These are phyloP conservation scores for Acer negundo DNA, from an alignment of 345 rosid species.

Conservation along the genomic window DNA sequence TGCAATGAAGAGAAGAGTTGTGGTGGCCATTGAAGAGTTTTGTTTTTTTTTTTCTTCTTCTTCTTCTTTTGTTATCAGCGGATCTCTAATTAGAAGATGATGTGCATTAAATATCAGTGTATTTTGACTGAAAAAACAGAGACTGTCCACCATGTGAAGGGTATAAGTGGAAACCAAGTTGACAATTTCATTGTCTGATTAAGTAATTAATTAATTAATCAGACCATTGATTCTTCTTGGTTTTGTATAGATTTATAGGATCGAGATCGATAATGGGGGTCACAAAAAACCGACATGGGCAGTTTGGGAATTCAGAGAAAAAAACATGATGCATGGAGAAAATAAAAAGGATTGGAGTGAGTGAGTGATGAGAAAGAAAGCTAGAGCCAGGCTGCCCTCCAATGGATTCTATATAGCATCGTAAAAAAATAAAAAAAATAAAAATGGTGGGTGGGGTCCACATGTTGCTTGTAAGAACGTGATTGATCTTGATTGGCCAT, in stretches of 20 bases:
- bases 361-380: background rate
- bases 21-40: slow-evolving; percentile 34
- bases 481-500: slow-evolving; percentile 23
- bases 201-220: no score
- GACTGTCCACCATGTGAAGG: slow-evolving; percentile 15
- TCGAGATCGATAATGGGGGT: background rate
- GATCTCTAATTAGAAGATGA: slow-evolving; percentile 23
- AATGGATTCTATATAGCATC: slow-evolving; percentile 25
- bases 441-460: slow-evolving; percentile 25
- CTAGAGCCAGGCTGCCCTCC: slow-evolving; percentile 63
- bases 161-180: slow-evolving; percentile 19
- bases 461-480: slow-evolving; percentile 7
- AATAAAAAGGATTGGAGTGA: background rate
- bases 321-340: slow-evolving; percentile 24
- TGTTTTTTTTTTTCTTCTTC: no score
- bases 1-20: slow-evolving; percentile 31
- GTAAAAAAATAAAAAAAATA: background rate
- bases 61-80: background rate
- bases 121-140: slow-evolving; percentile 11
- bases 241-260: background rate
- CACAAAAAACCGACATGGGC: slow-evolving; percentile 27
- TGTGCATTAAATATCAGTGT: slow-evolving; percentile 25
- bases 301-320: slow-evolving; percentile 26
- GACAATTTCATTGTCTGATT: no score
- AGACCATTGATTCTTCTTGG: background rate